Conservation (phyloP, 345 rosid species). For the Syzygium oleosum region DNA sequence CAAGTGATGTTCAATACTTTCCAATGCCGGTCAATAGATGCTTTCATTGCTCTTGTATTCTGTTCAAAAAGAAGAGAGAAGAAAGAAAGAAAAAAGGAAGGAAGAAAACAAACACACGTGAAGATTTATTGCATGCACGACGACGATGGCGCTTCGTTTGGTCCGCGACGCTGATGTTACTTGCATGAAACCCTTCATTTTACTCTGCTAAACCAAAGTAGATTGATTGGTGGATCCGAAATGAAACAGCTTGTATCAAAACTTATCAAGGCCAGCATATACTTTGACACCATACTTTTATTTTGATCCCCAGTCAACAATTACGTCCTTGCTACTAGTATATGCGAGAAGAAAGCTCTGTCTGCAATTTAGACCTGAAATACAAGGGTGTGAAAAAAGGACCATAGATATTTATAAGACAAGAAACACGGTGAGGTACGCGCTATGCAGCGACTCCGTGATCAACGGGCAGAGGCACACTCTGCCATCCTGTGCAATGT, state of each 20-base stretch:
- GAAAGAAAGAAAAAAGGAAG: background rate
- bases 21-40: background rate
- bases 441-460: slow-evolving; percentile 7
- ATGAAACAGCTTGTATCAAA: background rate
- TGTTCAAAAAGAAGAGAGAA: background rate
- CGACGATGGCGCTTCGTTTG: background rate
- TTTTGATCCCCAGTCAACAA: background rate
- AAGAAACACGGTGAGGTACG: background rate
- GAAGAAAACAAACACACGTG: background rate
- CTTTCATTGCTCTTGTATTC: background rate
- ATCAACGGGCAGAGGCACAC: slow-evolving; percentile 49
- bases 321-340: background rate
- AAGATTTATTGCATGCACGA: background rate
- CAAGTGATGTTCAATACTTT: background rate
- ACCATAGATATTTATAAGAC: background rate
- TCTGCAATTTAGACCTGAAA: background rate
- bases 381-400: background rate
- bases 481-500: slow-evolving; percentile 73
- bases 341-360: background rate
- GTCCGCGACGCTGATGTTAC: background rate
- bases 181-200: background rate
- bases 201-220: background rate
- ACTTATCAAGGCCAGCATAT: background rate
- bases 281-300: background rate
- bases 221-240: background rate